A percentile compares a stretch with the other conserved stretches of the same genome.
These are phyloP conservation scores for Penicillium odoratum DNA, from an alignment of 495 filamentous ascomycete species.

Conservation along the genomic window DNA sequence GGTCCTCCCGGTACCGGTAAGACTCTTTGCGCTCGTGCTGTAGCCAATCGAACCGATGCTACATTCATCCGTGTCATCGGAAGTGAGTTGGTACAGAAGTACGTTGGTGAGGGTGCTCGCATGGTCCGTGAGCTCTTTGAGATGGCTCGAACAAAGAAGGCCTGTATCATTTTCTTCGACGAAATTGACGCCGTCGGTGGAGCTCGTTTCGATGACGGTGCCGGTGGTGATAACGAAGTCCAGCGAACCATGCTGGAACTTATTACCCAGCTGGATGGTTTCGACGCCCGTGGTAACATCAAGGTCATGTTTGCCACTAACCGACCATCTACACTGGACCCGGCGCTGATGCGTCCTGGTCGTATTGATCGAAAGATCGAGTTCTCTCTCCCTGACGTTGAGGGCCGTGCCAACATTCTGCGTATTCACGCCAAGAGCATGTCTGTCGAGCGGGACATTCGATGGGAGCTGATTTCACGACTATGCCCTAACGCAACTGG, in stretches of 20 bases:
- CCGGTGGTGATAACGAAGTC: conserved; percentile 98
- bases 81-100: conserved; percentile 96
- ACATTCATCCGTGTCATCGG: conserved; percentile 99
- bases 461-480: conserved; percentile 96
- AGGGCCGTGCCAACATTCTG: conserved; percentile 95
- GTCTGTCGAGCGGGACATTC: conserved; percentile 97
- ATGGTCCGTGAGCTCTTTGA: conserved; percentile 99
- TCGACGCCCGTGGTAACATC: conserved; percentile 97
- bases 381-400: conserved; percentile 93
- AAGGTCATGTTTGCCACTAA: conserved; percentile 99
- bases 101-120: conserved; percentile 94
- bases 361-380: conserved; percentile 99
- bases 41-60: conserved; percentile 95
- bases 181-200: conserved; percentile 98
- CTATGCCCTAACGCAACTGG: conserved; percentile 97
- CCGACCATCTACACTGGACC: conserved; percentile 91
- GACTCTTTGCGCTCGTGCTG: conserved; percentile 94
- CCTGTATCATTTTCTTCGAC: conserved; percentile 99
- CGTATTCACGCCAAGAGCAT: conserved; percentile 99
- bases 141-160: conserved; percentile 99
- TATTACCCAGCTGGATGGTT: conserved; percentile 97
- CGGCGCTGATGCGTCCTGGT: conserved; percentile 93
- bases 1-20: conserved; percentile 97
- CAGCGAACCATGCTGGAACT: conserved; percentile 98
- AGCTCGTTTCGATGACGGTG: conserved; percentile 97